phyloP scores from a whole-genome alignment of 257 asterid species.

The Solanum chiquidenum region DNA sequence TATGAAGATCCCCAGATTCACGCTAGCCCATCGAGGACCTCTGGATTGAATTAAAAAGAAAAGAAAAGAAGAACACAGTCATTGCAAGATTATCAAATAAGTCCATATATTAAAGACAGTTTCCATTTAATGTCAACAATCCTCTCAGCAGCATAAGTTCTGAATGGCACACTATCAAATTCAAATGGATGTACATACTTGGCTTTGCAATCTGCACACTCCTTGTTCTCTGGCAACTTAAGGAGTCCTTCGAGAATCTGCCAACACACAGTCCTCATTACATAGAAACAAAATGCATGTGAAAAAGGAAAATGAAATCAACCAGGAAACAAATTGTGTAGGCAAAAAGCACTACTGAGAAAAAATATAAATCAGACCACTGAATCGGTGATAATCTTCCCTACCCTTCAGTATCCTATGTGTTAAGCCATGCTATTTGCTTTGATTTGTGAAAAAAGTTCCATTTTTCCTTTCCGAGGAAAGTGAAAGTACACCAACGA shows the following conservation, averaged over 20 bases:
- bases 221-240: constrained; percentile 94
- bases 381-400: not conserved
- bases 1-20: constrained; percentile 90
- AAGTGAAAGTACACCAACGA: not conserved
- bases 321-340: not conserved
- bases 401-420: not conserved
- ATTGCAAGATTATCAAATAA: not conserved
- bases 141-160: not conserved
- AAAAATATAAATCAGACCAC: not conserved
- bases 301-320: not conserved
- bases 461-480: not conserved
- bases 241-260: constrained; percentile 97
- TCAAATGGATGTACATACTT: constrained; percentile 43
- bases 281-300: not conserved
- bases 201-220: constrained; percentile 97
- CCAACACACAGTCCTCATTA: constrained; percentile 10
- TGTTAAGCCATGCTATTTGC: not conserved
- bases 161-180: not conserved
- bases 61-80: not conserved
- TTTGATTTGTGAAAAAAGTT: not conserved
- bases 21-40: constrained; percentile 99
- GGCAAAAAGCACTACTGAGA: not conserved
- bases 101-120: not conserved
- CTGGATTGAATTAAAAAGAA: constrained; percentile 21
- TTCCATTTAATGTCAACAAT: not conserved